These are phyloP conservation scores for Microbotryum silenes-acaulis DNA, from an alignment of 1,284 basidiomycete species.

Conservation along the genomic window DNA sequence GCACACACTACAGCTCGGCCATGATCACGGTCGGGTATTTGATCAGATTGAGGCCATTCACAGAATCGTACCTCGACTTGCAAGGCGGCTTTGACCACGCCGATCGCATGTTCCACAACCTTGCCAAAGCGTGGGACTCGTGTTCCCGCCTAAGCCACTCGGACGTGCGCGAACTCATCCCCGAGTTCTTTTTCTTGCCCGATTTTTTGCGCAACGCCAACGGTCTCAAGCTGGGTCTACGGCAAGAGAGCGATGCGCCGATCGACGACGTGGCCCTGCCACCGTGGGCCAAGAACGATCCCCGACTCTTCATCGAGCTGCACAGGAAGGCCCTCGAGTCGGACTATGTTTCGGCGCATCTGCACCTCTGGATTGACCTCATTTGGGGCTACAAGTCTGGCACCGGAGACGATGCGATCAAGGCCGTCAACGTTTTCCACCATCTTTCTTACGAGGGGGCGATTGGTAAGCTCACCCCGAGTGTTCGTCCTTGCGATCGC, in stretches of 20 bases:
- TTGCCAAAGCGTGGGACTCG: slow-evolving; percentile 14
- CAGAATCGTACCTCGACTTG: slow-evolving; percentile 62
- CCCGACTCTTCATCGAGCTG: slow-evolving; percentile 70
- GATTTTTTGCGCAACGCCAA: slow-evolving; percentile 47
- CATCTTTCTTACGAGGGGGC: slow-evolving; percentile 90
- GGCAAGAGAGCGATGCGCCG: slow-evolving; percentile 68
- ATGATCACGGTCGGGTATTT: slow-evolving; percentile 95
- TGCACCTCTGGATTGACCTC: slow-evolving; percentile 88
- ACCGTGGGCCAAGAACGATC: slow-evolving; percentile 80
- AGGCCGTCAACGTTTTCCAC: slow-evolving; percentile 78
- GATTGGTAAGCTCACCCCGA: slow-evolving; percentile 52
- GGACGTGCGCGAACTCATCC: slow-evolving; percentile 89
- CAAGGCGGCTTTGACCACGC: slow-evolving; percentile 94
- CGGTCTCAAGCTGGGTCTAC: slow-evolving; percentile 62
- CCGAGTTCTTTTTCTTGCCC: slow-evolving; percentile 67
- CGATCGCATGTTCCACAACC: slow-evolving; percentile 66
- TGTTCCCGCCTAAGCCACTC: slow-evolving; percentile 65
- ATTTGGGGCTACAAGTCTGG: slow-evolving; percentile 52
- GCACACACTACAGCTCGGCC: slow-evolving; percentile 91
- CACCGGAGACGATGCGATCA: slow-evolving; percentile 1
- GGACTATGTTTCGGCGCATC: slow-evolving; percentile 72
- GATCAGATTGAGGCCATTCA: slow-evolving; percentile 82
- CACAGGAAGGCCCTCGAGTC: slow-evolving; percentile 89
- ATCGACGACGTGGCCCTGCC: slow-evolving; percentile 86
- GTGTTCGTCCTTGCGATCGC: not conserved